Evolutionary conservation across 805 yeast species (phyloP).

Genomic region (Suhomyces vadensis): DNA sequence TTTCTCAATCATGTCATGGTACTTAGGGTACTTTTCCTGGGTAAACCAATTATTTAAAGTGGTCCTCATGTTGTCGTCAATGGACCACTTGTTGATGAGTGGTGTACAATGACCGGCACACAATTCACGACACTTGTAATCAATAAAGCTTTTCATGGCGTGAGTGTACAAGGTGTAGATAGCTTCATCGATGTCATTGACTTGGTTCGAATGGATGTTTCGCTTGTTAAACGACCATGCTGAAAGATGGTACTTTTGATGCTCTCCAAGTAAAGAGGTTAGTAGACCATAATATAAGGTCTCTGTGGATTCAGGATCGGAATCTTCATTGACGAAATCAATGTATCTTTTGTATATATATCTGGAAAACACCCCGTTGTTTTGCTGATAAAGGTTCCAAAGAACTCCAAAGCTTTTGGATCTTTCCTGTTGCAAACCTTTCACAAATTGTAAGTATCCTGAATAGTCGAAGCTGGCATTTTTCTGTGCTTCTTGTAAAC

Average conservation of each 20-base stretch:
- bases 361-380: slow-evolving; percentile 24
- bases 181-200: slow-evolving; percentile 9
- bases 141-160: slow-evolving; percentile 28
- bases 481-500: slow-evolving; percentile 26
- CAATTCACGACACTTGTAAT: slow-evolving; percentile 28
- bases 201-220: slow-evolving; percentile 2
- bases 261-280: slow-evolving; percentile 14
- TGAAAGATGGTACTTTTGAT: slow-evolving; percentile 13
- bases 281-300: slow-evolving; percentile 25
- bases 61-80: slow-evolving; percentile 30
- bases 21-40: slow-evolving; percentile 19
- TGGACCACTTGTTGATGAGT: slow-evolving; percentile 38
- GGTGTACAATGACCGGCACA: slow-evolving; percentile 30
- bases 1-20: slow-evolving; percentile 23
- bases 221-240: slow-evolving; percentile 21
- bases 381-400: slow-evolving; percentile 35
- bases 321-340: slow-evolving; percentile 24
- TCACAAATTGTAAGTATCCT: slow-evolving; percentile 30
- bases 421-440: slow-evolving; percentile 28
- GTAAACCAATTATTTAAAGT: slow-evolving; percentile 23
- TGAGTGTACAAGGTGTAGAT: slow-evolving; percentile 17
- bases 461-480: slow-evolving; percentile 41
- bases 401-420: slow-evolving; percentile 27
- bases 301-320: slow-evolving; percentile 17
- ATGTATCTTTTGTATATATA: slow-evolving; percentile 26